These are phyloP conservation scores for Talaromyces funiculosus DNA, from an alignment of 2,329 filamentous ascomycete species.

Conservation along the genomic window DNA sequence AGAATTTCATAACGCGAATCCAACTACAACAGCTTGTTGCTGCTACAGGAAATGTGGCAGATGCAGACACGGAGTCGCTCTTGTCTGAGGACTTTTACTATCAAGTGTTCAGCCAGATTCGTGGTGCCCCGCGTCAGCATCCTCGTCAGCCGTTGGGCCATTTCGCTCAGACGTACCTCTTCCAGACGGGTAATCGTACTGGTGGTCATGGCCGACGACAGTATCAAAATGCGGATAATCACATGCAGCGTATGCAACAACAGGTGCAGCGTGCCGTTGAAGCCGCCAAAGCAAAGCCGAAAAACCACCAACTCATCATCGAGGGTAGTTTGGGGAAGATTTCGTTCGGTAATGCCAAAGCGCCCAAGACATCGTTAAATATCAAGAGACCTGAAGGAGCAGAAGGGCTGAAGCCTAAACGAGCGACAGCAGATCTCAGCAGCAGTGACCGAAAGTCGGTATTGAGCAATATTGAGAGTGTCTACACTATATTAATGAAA, in stretches of 20 bases:
- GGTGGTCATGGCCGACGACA: slow-evolving; percentile 63
- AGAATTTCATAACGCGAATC: slow-evolving; percentile 98
- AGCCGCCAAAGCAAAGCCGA: slow-evolving; percentile 93
- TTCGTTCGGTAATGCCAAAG: slow-evolving; percentile 97
- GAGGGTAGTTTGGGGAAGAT: slow-evolving; percentile 97
- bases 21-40: slow-evolving; percentile 94
- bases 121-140: slow-evolving; percentile 81
- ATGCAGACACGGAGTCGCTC: slow-evolving; percentile 71
- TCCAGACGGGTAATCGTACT: slow-evolving; percentile 83
- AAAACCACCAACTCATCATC: slow-evolving; percentile 94
- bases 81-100: slow-evolving; percentile 97
- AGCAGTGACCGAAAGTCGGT: slow-evolving; percentile 74
- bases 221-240: slow-evolving; percentile 76
- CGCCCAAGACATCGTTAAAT: slow-evolving; percentile 87
- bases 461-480: slow-evolving; percentile 77
- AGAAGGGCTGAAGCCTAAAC: slow-evolving; percentile 50
- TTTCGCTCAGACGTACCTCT: slow-evolving; percentile 95
- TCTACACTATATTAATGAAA: slow-evolving; percentile 83
- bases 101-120: slow-evolving; percentile 92
- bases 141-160: slow-evolving; percentile 90
- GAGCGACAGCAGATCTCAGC: slow-evolving; percentile 48
- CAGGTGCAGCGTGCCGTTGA: slow-evolving; percentile 96
- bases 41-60: slow-evolving; percentile 79
- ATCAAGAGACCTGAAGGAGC: slow-evolving; percentile 79
- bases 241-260: slow-evolving; percentile 98